A percentile compares a stretch with the other conserved stretches of the same genome.
phyloP scores from a whole-genome alignment of 140 eudicot species.

The Senecio squalidus region DNA sequence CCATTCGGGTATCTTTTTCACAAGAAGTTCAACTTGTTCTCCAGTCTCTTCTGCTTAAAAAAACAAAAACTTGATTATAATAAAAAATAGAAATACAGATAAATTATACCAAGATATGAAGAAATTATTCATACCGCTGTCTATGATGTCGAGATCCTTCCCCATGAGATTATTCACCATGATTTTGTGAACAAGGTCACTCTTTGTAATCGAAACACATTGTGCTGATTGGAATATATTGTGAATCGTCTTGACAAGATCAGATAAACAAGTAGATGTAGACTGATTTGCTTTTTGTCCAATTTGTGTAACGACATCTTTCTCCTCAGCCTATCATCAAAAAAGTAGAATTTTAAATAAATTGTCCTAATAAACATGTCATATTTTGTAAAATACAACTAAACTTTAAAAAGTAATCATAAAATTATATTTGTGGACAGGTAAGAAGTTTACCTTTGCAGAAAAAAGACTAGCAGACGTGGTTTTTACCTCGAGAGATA shows the following conservation, averaged over 20 bases:
- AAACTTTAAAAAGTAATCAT: too few relatives aligned
- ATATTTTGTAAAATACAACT: too few relatives aligned
- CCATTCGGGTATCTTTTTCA: constrained; percentile 73
- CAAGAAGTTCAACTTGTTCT: constrained; percentile 46
- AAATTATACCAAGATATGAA: constrained; percentile 4
- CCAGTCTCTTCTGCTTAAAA: constrained; percentile 43
- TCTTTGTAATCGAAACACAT: constrained; percentile 45
- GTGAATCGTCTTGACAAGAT: constrained; percentile 40
- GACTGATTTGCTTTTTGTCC: constrained; percentile 19
- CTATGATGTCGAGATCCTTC: constrained; percentile 45
- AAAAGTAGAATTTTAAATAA: too few relatives aligned
- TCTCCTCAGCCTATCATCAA: constrained; percentile 12
- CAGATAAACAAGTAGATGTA: constrained; percentile 33
- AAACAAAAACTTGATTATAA: constrained; percentile 2
- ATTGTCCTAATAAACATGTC: too few relatives aligned
- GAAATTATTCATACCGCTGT: constrained; percentile 34
- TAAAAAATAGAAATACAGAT: not conserved
- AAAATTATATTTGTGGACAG: too few relatives aligned
- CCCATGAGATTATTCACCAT: constrained; percentile 40
- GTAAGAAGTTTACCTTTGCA: constrained; percentile 10
- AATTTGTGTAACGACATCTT: constrained; percentile 5
- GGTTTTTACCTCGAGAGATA: constrained; percentile 9
- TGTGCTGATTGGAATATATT: constrained; percentile 44
- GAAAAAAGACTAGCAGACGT: constrained; percentile 2
- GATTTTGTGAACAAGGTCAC: constrained; percentile 66